These are phyloP conservation scores for Citrullus colocynthis DNA, from an alignment of 306 rosid genomes.

Conservation along the genomic window DNA sequence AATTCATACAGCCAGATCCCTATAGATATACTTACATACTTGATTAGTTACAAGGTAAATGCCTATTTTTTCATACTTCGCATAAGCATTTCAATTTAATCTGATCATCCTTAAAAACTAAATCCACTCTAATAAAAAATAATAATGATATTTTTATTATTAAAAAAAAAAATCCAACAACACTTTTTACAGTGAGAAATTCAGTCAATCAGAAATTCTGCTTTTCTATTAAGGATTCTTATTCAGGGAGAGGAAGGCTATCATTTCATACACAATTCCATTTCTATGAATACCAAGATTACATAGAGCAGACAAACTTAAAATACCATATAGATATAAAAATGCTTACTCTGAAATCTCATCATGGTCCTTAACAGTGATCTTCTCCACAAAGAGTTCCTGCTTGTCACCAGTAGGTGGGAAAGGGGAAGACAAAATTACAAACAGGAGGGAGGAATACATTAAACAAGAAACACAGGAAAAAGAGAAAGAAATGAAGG, in stretches of 20 bases:
- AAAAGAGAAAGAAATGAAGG: background rate
- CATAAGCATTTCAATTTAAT: background rate
- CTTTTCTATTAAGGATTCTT: background rate
- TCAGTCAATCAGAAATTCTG: background rate
- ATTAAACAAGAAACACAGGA: conserved; percentile 1
- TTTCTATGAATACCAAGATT: background rate
- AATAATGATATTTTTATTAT: too few relatives aligned
- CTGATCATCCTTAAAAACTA: background rate
- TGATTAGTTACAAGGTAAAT: background rate
- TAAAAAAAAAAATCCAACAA: background rate
- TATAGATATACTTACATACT: background rate
- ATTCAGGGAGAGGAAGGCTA: background rate
- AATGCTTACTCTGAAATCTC: conserved; percentile 29
- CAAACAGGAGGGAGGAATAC: background rate
- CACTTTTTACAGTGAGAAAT: background rate
- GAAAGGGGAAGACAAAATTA: conserved; percentile 7
- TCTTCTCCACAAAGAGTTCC: conserved; percentile 62
- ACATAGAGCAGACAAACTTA: background rate
- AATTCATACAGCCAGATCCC: background rate
- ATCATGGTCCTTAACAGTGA: conserved; percentile 37
- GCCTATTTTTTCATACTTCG: background rate
- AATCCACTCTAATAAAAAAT: background rate
- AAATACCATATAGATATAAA: background rate
- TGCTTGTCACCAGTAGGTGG: conserved; percentile 19
- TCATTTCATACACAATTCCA: background rate